These are phyloP conservation scores for Escallonia herrerae DNA, from an alignment of 129 eudicot species.

Conservation along the genomic window DNA sequence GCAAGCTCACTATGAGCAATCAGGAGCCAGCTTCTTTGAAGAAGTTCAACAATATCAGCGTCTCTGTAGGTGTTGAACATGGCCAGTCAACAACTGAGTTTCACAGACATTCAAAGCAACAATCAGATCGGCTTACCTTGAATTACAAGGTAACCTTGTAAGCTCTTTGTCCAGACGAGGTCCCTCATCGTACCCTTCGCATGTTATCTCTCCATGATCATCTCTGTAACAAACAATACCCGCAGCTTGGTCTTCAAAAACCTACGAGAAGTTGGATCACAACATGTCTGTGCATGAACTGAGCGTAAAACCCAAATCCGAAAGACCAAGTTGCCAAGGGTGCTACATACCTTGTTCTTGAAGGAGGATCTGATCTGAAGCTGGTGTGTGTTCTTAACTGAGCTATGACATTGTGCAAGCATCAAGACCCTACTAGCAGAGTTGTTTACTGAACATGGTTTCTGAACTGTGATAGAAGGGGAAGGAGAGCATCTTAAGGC, in stretches of 20 bases:
- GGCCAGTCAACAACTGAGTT: too few species aligned
- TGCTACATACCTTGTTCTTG: constrained; percentile 4
- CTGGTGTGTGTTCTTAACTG: not conserved
- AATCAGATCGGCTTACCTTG: not conserved
- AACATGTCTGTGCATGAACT: not conserved
- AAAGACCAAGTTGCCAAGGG: not conserved
- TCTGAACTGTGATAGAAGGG: not conserved
- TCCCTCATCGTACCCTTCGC: constrained; percentile 57
- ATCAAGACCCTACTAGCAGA: not conserved
- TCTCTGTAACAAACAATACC: constrained; percentile 46
- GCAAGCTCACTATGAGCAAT: constrained; percentile 23
- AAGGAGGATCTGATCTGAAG: constrained; percentile 26
- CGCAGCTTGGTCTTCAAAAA: constrained; percentile 34
- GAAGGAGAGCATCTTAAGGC: not conserved
- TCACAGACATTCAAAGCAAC: too few species aligned
- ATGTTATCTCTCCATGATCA: constrained; percentile 42
- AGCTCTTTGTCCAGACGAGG: constrained; percentile 29
- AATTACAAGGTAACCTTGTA: constrained; percentile 9
- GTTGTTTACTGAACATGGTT: not conserved
- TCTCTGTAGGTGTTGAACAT: constrained; percentile 3
- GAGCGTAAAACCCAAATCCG: not conserved
- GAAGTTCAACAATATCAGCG: constrained; percentile 11
- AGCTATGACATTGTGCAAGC: not conserved
- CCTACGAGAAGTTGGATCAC: constrained; percentile 7
- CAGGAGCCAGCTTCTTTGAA: constrained; percentile 5